These are phyloP conservation scores for Miscanthus sacchariflorus DNA, from an alignment of 202 grass and related monocot genomes.

Conservation along the genomic window DNA sequence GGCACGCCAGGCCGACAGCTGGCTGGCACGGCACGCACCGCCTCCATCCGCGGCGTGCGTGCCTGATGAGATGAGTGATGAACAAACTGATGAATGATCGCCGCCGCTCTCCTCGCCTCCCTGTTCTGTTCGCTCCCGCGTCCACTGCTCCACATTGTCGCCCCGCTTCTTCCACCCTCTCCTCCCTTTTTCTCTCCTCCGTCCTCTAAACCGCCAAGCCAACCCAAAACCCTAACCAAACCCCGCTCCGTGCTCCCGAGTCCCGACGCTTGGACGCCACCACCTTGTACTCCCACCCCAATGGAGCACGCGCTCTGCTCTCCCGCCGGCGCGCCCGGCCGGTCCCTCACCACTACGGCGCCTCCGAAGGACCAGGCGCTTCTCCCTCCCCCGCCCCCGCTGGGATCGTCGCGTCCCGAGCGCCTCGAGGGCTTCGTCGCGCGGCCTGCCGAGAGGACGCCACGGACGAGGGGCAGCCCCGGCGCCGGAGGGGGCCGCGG, in stretches of 20 bases:
- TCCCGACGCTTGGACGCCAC: too few species aligned
- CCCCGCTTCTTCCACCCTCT: not conserved
- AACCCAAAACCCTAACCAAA: constrained; percentile 30
- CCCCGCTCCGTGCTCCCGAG: not conserved
- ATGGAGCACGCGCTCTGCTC: constrained; percentile 65
- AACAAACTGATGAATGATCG: not conserved
- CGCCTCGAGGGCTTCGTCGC: not conserved
- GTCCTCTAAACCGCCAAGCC: not conserved
- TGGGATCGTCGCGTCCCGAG: not conserved
- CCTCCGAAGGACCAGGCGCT: too few species aligned
- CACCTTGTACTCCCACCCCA: not conserved
- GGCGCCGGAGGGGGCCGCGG: too few species aligned
- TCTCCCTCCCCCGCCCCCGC: not conserved
- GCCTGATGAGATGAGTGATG: too few species aligned
- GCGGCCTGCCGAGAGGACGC: too few species aligned
- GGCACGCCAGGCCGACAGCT: not conserved
- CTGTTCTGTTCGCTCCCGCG: too few species aligned
- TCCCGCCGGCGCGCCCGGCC: constrained; percentile 26
- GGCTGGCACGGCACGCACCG: not conserved
- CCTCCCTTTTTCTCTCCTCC: not conserved
- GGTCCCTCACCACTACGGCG: too few species aligned
- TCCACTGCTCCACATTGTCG: not conserved
- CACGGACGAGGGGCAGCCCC: not conserved
- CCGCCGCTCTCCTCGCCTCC: not conserved
- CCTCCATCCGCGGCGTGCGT: not conserved